phyloP scores from a whole-genome alignment of 306 rosid genomes.

The Vicia villosa region DNA sequence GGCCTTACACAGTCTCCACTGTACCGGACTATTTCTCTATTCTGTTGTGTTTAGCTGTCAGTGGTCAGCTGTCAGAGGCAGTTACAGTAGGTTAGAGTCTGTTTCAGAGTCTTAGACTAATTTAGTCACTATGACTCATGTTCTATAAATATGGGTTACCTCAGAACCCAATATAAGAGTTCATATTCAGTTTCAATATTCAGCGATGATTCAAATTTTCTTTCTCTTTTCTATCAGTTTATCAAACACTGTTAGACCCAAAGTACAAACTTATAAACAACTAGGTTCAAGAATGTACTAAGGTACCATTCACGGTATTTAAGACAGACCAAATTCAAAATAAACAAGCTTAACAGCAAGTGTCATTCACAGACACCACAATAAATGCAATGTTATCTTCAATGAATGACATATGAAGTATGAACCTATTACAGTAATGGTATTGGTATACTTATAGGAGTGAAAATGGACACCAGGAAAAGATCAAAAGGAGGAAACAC shows the following conservation, averaged over 20 bases:
- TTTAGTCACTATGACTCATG: neutral
- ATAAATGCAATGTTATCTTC: slow-evolving; percentile 6
- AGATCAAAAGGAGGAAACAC: too few species aligned
- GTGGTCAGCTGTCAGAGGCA: neutral
- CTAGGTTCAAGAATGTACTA: neutral
- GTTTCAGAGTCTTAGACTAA: neutral
- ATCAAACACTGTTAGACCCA: slow-evolving; percentile 3
- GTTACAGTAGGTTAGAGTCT: slow-evolving; percentile 3
- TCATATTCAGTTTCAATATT: neutral
- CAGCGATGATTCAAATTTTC: neutral
- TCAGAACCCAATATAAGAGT: neutral
- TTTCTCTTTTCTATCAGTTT: neutral
- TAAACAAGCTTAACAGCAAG: slow-evolving; percentile 7
- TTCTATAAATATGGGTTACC: neutral
- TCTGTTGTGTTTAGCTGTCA: neutral
- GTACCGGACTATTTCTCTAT: neutral
- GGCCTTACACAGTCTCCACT: slow-evolving; percentile 1
- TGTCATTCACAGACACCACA: slow-evolving; percentile 7
- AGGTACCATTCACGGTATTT: neutral
- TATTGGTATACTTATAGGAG: neutral
- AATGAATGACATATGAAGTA: neutral
- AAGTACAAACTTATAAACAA: slow-evolving; percentile 15
- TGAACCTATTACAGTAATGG: neutral
- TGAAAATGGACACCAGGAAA: neutral
- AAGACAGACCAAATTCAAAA: slow-evolving; percentile 1